Conservation (phyloP, 129 eudicot genomes). For the Flaveria trinervia region DNA sequence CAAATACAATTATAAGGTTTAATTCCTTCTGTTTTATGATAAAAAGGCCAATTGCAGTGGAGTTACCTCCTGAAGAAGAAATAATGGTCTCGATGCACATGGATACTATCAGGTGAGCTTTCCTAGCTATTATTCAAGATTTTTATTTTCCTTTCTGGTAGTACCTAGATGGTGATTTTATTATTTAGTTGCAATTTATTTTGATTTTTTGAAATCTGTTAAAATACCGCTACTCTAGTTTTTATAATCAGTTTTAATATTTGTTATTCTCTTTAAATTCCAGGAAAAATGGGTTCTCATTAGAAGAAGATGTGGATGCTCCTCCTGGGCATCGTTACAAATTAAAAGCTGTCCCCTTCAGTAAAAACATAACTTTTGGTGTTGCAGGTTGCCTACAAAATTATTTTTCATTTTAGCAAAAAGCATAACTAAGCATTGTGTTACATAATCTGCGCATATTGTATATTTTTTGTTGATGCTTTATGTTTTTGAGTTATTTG, state of each 20-base stretch:
- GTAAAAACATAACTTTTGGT: slow-evolving; percentile 91
- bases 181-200: not conserved
- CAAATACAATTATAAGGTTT: too few relatives aligned
- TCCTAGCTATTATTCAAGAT: not conserved
- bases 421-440: not conserved
- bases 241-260: slow-evolving; percentile 22
- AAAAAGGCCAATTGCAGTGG: slow-evolving; percentile 66
- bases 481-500: not conserved
- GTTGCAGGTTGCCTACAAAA: slow-evolving; percentile 54
- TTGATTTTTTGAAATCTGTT: not conserved
- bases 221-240: not conserved
- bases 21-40: slow-evolving; percentile 19
- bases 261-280: slow-evolving; percentile 22
- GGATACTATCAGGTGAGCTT: slow-evolving; percentile 74
- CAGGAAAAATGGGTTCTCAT: slow-evolving; percentile 89
- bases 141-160: slow-evolving; percentile 6
- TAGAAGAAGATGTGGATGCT: slow-evolving; percentile 82
- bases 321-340: slow-evolving; percentile 73
- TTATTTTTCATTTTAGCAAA: not conserved
- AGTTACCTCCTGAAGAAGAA: slow-evolving; percentile 92
- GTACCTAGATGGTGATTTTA: not conserved
- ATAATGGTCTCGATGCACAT: slow-evolving; percentile 78
- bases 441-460: not conserved
- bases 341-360: slow-evolving; percentile 93
- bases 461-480: slow-evolving; percentile 1